Percentiles rank a stretch among this genome's conserved stretches.
Conservation (phyloP, 352 stramenopile species). For the Peronospora farinosa region DNA sequence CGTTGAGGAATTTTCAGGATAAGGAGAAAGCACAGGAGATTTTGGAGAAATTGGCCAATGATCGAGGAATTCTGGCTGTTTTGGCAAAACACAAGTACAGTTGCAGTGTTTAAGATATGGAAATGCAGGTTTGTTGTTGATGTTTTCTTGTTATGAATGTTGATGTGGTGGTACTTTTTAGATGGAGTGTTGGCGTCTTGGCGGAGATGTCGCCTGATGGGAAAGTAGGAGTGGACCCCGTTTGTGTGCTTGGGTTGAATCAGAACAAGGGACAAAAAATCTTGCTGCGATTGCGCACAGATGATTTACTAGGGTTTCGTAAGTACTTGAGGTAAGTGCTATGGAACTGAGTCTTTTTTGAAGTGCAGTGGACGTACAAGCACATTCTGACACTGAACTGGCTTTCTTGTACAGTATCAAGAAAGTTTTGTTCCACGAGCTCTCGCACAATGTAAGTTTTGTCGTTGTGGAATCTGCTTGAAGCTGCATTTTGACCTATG, state of each 20-base stretch:
- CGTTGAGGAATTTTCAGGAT: conserved; percentile 53
- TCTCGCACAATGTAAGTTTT: conserved; percentile 87
- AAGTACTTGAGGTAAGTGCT: conserved; percentile 67
- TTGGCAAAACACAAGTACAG: conserved; percentile 85
- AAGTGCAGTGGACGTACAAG: not conserved
- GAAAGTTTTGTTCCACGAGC: conserved; percentile 92
- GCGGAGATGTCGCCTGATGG: conserved; percentile 88
- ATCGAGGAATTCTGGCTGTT: conserved; percentile 82
- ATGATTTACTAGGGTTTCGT: conserved; percentile 90
- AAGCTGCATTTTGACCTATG: not conserved
- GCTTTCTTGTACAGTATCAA: conserved; percentile 65
- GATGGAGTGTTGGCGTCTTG: conserved; percentile 82
- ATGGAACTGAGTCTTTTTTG: not conserved
- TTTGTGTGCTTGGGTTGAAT: conserved; percentile 91
- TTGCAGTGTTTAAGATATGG: not conserved
- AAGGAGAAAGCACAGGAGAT: conserved; percentile 60
- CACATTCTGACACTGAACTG: not conserved
- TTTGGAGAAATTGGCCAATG: conserved; percentile 76
- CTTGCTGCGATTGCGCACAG: conserved; percentile 89
- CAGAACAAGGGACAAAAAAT: conserved; percentile 94
- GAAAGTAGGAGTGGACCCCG: conserved; percentile 83
- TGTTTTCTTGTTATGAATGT: conserved; percentile 67
- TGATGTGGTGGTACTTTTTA: conserved; percentile 43
- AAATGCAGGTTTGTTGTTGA: not conserved
- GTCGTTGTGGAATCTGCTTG: not conserved